Base-by-base conservation (phyloP, 371 early-diverging fungal genomes). In the Dentiscutata heterogama region DNA sequence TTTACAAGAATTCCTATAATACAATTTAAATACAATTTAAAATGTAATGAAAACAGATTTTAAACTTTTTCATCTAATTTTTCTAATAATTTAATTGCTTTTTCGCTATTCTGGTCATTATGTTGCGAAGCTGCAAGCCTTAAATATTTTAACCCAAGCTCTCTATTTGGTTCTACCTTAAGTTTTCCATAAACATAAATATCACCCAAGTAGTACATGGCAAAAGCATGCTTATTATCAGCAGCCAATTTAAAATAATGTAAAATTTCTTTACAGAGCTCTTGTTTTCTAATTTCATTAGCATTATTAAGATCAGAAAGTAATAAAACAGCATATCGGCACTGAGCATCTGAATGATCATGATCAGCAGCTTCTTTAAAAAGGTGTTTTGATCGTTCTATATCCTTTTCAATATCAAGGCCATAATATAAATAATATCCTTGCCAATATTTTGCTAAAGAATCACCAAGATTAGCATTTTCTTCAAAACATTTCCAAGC, bases 401-500 rank as follows among this genome's bases (percentile, higher is more conserved):
- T 7, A 39, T 75, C 60, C 39, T 75, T 50, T 39, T 78, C 25
- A 25, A 16, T 51, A 29, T 25, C 77, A 16, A 35, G 31, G 3
- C 79, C 79, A 65, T 78, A 50, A 22, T 16, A 78, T 51, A 65
- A 65, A 67, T 78, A 78, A 25, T 29, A 53, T 11, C 79, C 79
- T 51, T 65, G 14, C 79, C 79, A 78, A 51, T 78, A 78, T 78
- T 60, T 78, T 16, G 67, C 79, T 18, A 20, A 13, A 8, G 27
- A 22, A 51, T 67, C 51, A 11, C 29, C 29, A 29, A 65, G 2
- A 50, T 78, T 51, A 8, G 67, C 79, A 56, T 78, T 54, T 46
- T 27, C 64, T 11, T 60, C 42, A 50, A 78, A 78, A 60, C 78
- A 63, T 78, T 18, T 2, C 61, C 61, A 50, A 25, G 75, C 70